These are phyloP conservation scores for Rosellinia necatrix DNA, from an alignment of 2,329 filamentous ascomycete genomes.

Conservation along the genomic window DNA sequence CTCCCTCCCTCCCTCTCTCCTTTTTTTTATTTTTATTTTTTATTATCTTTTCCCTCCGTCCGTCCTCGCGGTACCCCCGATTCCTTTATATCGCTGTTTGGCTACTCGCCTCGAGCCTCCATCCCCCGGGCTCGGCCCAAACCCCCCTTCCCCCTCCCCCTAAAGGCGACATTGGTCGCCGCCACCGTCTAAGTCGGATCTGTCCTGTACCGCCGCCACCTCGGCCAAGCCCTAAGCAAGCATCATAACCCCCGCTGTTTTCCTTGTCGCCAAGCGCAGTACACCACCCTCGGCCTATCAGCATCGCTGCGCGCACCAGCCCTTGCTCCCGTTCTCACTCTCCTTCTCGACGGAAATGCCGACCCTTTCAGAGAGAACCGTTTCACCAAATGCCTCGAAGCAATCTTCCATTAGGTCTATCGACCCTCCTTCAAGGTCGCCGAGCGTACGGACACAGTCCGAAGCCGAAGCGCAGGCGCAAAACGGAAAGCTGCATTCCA, in stretches of 20 bases:
- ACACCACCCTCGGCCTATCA: slow-evolving; percentile 23
- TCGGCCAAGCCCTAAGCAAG: slow-evolving; percentile 15
- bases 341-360: slow-evolving; percentile 36
- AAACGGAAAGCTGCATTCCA: slow-evolving; percentile 35
- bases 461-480: slow-evolving; percentile 21
- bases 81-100: slow-evolving; percentile 34
- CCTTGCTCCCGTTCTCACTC: background rate
- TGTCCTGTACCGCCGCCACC: slow-evolving; percentile 19
- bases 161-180: slow-evolving; percentile 41
- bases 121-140: slow-evolving; percentile 42
- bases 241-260: slow-evolving; percentile 26
- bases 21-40: slow-evolving; percentile 5
- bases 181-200: slow-evolving; percentile 25
- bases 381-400: slow-evolving; percentile 39
- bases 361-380: slow-evolving; percentile 40
- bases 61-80: slow-evolving; percentile 12
- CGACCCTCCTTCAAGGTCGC: slow-evolving; percentile 38
- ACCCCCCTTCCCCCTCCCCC: too few species aligned
- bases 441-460: slow-evolving; percentile 29
- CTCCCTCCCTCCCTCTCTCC: slow-evolving; percentile 7
- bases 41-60: background rate
- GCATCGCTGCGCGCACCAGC: slow-evolving; percentile 17
- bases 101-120: slow-evolving; percentile 37
- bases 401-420: slow-evolving; percentile 43
- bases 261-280: slow-evolving; percentile 37